phyloP scores from a whole-genome alignment of 208 protist genomes.

The Borovskyia barvae region DNA sequence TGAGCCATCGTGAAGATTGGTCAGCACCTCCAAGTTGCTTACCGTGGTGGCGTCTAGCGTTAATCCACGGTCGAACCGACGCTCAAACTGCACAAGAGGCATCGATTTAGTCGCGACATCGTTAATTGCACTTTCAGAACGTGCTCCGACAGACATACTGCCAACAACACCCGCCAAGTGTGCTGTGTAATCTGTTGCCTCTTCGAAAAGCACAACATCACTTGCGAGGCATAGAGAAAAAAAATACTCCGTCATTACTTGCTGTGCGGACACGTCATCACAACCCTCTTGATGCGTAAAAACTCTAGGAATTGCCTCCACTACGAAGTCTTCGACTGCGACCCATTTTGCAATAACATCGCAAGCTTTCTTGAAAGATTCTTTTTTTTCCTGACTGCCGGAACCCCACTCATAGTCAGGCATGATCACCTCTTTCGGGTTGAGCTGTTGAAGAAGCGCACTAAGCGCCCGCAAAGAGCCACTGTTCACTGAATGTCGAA shows the following conservation, averaged over 20 bases:
- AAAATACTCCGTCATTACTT: slow-evolving; percentile 57
- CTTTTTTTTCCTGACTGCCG: not conserved
- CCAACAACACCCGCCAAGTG: slow-evolving; percentile 23
- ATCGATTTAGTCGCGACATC: not conserved
- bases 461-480: slow-evolving; percentile 31
- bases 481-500: not conserved
- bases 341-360: slow-evolving; percentile 46
- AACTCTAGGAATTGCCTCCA: slow-evolving; percentile 31
- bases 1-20: slow-evolving; percentile 75
- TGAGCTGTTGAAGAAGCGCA: slow-evolving; percentile 72
- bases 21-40: slow-evolving; percentile 76
- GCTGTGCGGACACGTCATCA: slow-evolving; percentile 1
- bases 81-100: slow-evolving; percentile 44
- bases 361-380: not conserved
- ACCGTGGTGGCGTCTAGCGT: slow-evolving; percentile 70
- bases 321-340: slow-evolving; percentile 51
- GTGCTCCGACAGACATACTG: not conserved
- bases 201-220: slow-evolving; percentile 41
- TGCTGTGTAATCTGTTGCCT: slow-evolving; percentile 46
- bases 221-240: slow-evolving; percentile 30
- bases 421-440: slow-evolving; percentile 79
- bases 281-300: not conserved
- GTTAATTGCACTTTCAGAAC: not conserved
- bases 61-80: slow-evolving; percentile 57
- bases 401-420: slow-evolving; percentile 13